These are phyloP conservation scores for Aspergillus pseudoglaucus DNA, from an alignment of 2,329 filamentous ascomycete species.

Conservation along the genomic window DNA sequence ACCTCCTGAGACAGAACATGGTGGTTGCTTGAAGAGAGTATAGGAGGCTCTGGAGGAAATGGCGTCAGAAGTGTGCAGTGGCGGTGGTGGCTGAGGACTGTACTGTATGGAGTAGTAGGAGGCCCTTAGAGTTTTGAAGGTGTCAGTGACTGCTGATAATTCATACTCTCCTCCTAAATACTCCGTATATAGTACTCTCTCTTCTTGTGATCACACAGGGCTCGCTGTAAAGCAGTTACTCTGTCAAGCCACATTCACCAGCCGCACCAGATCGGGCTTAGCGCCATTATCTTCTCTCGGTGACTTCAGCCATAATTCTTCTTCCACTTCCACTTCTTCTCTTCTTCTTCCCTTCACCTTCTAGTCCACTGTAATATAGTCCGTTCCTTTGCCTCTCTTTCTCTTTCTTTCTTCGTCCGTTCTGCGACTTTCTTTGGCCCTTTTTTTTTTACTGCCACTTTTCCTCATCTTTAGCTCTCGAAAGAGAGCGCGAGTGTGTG, in stretches of 20 bases:
- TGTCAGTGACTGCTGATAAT: too few relatives aligned
- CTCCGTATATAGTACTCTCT: too few relatives aligned
- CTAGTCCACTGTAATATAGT: slow-evolving; percentile 13
- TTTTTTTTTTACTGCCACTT: background rate
- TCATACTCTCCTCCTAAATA: too few relatives aligned
- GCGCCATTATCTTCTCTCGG: slow-evolving; percentile 17
- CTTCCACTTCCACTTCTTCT: slow-evolving; percentile 11
- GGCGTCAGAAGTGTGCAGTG: too few relatives aligned
- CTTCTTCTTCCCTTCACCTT: slow-evolving; percentile 10
- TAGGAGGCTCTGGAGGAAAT: too few relatives aligned
- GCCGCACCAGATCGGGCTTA: slow-evolving; percentile 1
- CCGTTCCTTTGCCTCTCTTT: slow-evolving; percentile 5
- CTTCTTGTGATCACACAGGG: too few relatives aligned
- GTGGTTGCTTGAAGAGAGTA: slow-evolving; percentile 6
- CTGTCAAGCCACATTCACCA: slow-evolving; percentile 1
- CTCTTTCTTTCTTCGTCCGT: background rate
- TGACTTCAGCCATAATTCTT: slow-evolving; percentile 4
- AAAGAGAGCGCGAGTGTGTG: slow-evolving; percentile 27
- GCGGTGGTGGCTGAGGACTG: too few relatives aligned
- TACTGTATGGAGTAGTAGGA: too few relatives aligned
- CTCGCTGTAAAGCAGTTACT: too few relatives aligned
- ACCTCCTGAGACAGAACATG: slow-evolving; percentile 66
- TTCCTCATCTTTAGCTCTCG: slow-evolving; percentile 19
- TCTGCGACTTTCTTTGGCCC: slow-evolving; percentile 1
- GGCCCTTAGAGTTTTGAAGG: too few relatives aligned